phyloP scores from a whole-genome alignment of 495 filamentous ascomycete genomes.

The Viridothelium virens region DNA sequence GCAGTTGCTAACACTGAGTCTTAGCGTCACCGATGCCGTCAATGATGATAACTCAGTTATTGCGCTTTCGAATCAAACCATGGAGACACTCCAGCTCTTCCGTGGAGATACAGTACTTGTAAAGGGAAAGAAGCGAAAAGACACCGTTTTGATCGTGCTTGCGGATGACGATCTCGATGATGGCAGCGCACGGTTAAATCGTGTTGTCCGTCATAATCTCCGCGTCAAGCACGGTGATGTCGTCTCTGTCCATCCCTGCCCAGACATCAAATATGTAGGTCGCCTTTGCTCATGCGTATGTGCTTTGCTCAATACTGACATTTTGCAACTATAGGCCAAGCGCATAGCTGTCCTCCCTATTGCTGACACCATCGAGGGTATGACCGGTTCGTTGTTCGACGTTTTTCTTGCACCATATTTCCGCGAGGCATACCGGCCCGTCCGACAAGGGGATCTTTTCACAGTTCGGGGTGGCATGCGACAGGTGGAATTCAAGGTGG shows the following conservation, averaged over 20 bases:
- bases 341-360: conserved; percentile 98
- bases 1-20: background rate
- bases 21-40: conserved; percentile 87
- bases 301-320: conserved; percentile 23
- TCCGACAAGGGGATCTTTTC: conserved; percentile 94
- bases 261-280: conserved; percentile 99
- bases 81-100: conserved; percentile 97
- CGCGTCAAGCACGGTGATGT: conserved; percentile 97
- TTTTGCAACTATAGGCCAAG: conserved; percentile 61
- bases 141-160: conserved; percentile 93
- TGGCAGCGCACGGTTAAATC: conserved; percentile 91
- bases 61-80: conserved; percentile 95
- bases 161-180: conserved; percentile 98
- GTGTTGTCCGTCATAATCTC: conserved; percentile 94
- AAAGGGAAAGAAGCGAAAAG: conserved; percentile 99
- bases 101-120: conserved; percentile 95
- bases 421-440: conserved; percentile 94
- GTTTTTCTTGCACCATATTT: conserved; percentile 99
- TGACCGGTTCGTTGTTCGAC: conserved; percentile 95
- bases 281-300: background rate
- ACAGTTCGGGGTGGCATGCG: conserved; percentile 96
- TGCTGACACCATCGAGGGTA: conserved; percentile 93
- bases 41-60: conserved; percentile 99
- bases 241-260: conserved; percentile 94
- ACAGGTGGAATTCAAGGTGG: conserved; percentile 98